These are phyloP conservation scores for Ustilago xerochloae DNA, from an alignment of 1,284 basidiomycete genomes.

Conservation along the genomic window DNA sequence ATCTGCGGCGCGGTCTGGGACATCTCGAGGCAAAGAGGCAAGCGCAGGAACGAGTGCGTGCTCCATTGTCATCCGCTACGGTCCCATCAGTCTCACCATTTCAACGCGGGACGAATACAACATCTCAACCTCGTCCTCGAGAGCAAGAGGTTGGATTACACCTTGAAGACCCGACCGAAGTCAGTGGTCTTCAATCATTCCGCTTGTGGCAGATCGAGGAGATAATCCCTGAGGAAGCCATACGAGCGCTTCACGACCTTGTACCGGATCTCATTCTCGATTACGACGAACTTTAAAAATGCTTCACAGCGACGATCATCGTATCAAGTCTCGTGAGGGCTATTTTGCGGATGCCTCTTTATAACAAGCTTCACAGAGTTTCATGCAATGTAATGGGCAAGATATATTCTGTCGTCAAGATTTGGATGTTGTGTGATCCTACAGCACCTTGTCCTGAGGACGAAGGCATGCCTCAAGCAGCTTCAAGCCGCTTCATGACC, in stretches of 20 bases:
- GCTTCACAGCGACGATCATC: background rate
- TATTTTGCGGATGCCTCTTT: too few relatives aligned
- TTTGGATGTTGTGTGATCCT: background rate
- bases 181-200: background rate
- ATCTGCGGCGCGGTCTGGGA: background rate
- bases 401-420: too few relatives aligned
- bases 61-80: too few relatives aligned
- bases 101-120: background rate
- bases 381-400: too few relatives aligned
- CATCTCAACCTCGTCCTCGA: background rate
- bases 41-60: background rate
- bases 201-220: background rate
- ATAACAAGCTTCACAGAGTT: too few relatives aligned
- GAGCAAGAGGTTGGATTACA: background rate
- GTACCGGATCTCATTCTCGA: background rate
- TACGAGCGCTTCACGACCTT: background rate
- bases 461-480: background rate
- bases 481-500: conserved; percentile 50
- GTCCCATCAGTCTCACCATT: background rate
- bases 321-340: too few relatives aligned
- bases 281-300: background rate
- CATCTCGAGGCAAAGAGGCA: background rate
- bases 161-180: background rate
- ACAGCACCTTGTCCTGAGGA: background rate
- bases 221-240: background rate